Evolutionary conservation across 1,284 basidiomycete genomes (phyloP), one percentile per base, ranked within the genome.

Genomic region (Ustilago trichophora): DNA sequence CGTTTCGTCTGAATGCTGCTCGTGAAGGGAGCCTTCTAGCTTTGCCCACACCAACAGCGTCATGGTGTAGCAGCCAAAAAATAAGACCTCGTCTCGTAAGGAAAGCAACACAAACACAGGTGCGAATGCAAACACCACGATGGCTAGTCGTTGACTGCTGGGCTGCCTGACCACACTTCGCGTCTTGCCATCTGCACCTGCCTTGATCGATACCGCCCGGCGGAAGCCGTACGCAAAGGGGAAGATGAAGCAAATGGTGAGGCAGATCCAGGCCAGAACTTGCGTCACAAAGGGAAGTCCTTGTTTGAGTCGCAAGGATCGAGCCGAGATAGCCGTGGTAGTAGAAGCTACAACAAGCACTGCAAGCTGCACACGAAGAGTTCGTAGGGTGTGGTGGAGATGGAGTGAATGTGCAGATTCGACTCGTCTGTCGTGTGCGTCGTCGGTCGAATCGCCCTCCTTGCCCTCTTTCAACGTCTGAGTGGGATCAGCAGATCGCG

Each of bases 71-170:
- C 87, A 84, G 13, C 87, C 84, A 83, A 89, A 92, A 82, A 94
- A 94, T 10, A 93, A 83, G 0, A 89, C 89, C 75, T 94, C 92
- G 36, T 90, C 87, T 56, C 89, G 90, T 73, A 93, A 88, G 1
- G 91, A 91, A 15, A 94, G 85, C 27, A 93, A 85, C 27, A 92
- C 85, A 59, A 93, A 93, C 66, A 88, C 88, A 1, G 89, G 89
- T 0, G 88, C 87, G 67, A 93, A 89, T 2, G 87, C 88, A 43
- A 74, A 78, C 3, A 80, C 44, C 31, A 80, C 64, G 24, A 82
- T 64, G 2, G 73, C 54, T 29, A 83, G 43, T 6, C 82, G 78
- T 49, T 82, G 77, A 13, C 70, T 64, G 26, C 46, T 58, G 0
- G 76, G 62, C 46, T 82, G 80, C 3, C 40, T 41, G 7, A 52